phyloP scores from a whole-genome alignment of 305 asterid species.

The Fraxinus ornus region DNA sequence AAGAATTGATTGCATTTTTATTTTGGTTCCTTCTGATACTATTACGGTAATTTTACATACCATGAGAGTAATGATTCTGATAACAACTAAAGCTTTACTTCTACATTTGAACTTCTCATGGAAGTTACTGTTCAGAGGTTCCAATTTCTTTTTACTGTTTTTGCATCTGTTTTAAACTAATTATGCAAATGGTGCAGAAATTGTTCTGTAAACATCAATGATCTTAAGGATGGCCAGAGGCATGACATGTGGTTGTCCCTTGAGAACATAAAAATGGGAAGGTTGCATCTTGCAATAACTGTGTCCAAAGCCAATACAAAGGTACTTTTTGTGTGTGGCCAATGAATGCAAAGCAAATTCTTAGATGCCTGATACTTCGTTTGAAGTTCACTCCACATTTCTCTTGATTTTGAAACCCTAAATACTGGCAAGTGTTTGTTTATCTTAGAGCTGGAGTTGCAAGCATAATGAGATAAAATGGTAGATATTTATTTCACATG shows the following conservation, averaged over 20 bases:
- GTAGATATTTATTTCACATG: background rate
- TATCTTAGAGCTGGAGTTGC: background rate
- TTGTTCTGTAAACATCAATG: conserved; percentile 61
- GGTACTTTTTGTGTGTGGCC: conserved; percentile 33
- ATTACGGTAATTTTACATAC: conserved; percentile 1
- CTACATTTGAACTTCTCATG: background rate
- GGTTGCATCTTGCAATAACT: conserved; percentile 82
- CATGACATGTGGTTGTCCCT: conserved; percentile 93
- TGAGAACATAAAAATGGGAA: conserved; percentile 77
- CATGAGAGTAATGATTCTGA: conserved; percentile 4
- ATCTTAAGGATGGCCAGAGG: conserved; percentile 74
- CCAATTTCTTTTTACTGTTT: background rate
- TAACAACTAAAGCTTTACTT: background rate
- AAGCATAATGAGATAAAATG: background rate
- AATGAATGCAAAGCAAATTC: background rate
- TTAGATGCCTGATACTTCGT: conserved; percentile 11
- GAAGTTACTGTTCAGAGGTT: background rate
- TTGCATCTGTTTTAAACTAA: conserved; percentile 11
- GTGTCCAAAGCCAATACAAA: conserved; percentile 53
- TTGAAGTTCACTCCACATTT: background rate
- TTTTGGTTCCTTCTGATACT: background rate
- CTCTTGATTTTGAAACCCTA: background rate
- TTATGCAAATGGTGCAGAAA: conserved; percentile 51
- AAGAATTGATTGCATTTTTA: background rate
- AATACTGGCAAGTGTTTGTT: background rate